These are phyloP conservation scores for Annulohypoxylon maeteangense DNA, from an alignment of 495 filamentous ascomycete genomes.

Conservation along the genomic window DNA sequence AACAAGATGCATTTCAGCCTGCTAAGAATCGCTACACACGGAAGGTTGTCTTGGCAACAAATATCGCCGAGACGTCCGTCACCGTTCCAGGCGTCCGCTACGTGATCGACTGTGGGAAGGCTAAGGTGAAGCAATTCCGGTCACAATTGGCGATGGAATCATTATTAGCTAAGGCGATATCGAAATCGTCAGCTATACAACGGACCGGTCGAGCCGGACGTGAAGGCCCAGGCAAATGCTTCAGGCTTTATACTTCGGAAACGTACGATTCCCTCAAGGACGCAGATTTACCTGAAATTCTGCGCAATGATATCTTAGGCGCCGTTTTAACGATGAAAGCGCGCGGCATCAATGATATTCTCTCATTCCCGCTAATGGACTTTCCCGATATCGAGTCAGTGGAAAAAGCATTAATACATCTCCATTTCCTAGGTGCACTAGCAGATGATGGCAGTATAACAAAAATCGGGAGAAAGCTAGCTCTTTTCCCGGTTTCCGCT, in stretches of 20 bases:
- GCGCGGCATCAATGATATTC: conserved; percentile 82
- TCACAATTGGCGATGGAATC: conserved; percentile 88
- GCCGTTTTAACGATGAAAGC: conserved; percentile 96
- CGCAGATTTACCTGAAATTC: conserved; percentile 85
- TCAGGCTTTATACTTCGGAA: conserved; percentile 85
- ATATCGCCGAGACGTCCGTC: conserved; percentile 98
- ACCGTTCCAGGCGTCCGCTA: conserved; percentile 92
- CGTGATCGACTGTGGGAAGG: conserved; percentile 93
- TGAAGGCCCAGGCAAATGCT: conserved; percentile 91
- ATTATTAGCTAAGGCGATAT: conserved; percentile 89
- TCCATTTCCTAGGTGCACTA: conserved; percentile 81
- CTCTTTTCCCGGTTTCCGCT: conserved; percentile 83
- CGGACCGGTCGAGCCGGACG: conserved; percentile 91
- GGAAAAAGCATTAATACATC: conserved; percentile 83
- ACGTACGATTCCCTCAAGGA: conserved; percentile 77
- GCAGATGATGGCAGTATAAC: conserved; percentile 78
- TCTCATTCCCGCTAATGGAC: conserved; percentile 87
- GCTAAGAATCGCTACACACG: conserved; percentile 76
- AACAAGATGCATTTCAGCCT: conserved; percentile 85
- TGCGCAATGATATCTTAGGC: conserved; percentile 86
- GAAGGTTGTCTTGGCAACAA: conserved; percentile 92
- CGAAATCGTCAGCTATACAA: conserved; percentile 92
- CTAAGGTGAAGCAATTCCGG: conserved; percentile 92
- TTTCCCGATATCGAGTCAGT: conserved; percentile 79
- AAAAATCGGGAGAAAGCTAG: conserved; percentile 76